A percentile compares a stretch with the other conserved stretches of the same genome.
phyloP scores from a whole-genome alignment of 2,329 filamentous ascomycete genomes.

The Alternaria sp. region DNA sequence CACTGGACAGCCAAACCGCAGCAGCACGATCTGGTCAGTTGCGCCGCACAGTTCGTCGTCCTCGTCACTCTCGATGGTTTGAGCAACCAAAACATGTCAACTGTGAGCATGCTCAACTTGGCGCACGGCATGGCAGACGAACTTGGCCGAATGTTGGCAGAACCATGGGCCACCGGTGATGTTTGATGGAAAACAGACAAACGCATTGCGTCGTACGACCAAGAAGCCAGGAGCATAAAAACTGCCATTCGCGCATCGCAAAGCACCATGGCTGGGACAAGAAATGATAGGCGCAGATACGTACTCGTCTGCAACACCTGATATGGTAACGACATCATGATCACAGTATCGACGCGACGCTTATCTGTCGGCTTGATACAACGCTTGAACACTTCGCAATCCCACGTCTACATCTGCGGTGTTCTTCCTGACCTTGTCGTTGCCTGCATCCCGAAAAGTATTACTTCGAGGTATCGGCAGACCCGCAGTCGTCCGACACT shows the following conservation, averaged over 20 bases:
- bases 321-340: too few species aligned
- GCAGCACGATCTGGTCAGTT: neutral
- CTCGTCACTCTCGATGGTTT: neutral
- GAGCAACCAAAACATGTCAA: neutral
- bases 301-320: too few species aligned
- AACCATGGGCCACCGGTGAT: too few species aligned
- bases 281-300: too few species aligned
- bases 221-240: too few species aligned
- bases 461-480: neutral
- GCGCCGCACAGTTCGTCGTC: neutral
- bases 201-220: too few species aligned
- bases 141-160: too few species aligned
- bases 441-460: neutral
- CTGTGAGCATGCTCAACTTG: neutral
- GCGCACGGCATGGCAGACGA: neutral
- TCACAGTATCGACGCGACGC: too few species aligned
- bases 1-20: neutral
- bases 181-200: too few species aligned
- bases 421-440: neutral
- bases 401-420: neutral
- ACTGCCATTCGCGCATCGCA: too few species aligned
- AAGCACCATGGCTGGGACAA: too few species aligned
- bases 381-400: neutral
- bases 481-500: neutral
- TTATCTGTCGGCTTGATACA: too few species aligned